Base-by-base conservation (phyloP, 768 basidiomycete species). In the Boletus rufocinnamomeus region DNA sequence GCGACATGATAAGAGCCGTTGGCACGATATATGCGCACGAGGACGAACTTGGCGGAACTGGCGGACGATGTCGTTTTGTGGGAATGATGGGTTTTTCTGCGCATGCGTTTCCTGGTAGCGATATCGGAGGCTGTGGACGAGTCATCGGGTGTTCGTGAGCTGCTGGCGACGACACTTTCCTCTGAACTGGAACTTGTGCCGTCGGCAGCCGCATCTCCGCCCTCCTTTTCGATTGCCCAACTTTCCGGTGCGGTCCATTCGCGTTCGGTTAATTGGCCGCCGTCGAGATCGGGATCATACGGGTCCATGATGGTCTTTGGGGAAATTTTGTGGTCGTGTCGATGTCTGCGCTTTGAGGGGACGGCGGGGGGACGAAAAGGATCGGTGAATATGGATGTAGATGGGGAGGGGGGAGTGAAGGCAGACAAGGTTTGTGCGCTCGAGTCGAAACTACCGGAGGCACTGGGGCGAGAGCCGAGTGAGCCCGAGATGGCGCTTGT, bases 11-110 rank as follows among this genome's bases (percentile, higher is more conserved):
- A 91, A 10, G 84, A 82, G 47, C 83, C 83, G 65, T 91, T 87
- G 48, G 83, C 81, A 19, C 87, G 82, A 68, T 93, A 90, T 57
- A 97, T 87, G 46, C 93, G 84, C 57, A 96, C 84, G 59, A 77
- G 80, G 64, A 84, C 87, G 28, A 61, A 54, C 40, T 72, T 72
- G 38, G 54, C 60, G 2, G 61, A 61, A 28, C 50, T 41, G 13
- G 60, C 17, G 13, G 63, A 60, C 1, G 71, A 62, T 3, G 57
- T 2, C 6, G 54, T 57, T 47, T 55, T 70, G 40, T 61, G 66
- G 4, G 68, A 14, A 52, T 59, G 53, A 35, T 67, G 63, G 0
- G 61, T 67, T 58, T 73, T 70, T 44, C 62, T 70, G 48, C 67
- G 70, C 32, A 56, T 63, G 43, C 63, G 67, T 48, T 65, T 74